Conservation (phyloP, 202 grass and related monocot genomes). For the Musa balbisiana region DNA sequence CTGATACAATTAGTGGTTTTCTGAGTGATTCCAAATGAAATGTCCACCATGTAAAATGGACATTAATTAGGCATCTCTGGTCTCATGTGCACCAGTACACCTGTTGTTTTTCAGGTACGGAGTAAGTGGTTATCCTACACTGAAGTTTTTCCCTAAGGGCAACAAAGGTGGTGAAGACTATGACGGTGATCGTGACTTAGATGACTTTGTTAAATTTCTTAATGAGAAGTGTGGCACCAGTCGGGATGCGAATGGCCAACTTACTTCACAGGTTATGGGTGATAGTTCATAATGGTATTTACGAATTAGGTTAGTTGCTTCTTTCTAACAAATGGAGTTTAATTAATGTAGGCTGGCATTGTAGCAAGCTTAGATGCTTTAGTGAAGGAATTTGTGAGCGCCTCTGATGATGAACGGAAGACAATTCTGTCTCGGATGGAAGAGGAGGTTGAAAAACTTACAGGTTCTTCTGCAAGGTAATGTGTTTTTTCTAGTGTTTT, state of each 20-base stretch:
- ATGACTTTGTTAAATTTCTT: constrained; percentile 85
- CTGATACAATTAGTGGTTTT: not conserved
- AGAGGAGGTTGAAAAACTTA: constrained; percentile 78
- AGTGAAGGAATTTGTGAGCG: constrained; percentile 70
- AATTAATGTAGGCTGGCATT: constrained; percentile 59
- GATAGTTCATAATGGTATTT: not conserved
- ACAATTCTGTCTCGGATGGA: constrained; percentile 65
- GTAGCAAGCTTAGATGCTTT: constrained; percentile 55
- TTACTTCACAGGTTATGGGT: constrained; percentile 54
- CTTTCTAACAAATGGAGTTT: not conserved
- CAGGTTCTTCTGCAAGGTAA: constrained; percentile 73
- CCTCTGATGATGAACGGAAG: constrained; percentile 49
- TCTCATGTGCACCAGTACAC: not conserved
- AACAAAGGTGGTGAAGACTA: constrained; percentile 98
- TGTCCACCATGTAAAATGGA: not conserved
- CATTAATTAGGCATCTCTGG: not conserved
- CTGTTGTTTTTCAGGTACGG: constrained; percentile 23
- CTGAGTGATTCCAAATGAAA: not conserved
- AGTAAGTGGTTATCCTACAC: constrained; percentile 36
- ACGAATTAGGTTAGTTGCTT: not conserved
- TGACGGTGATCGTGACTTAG: constrained; percentile 71
- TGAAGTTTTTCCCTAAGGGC: constrained; percentile 89
- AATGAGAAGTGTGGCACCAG: constrained; percentile 85
- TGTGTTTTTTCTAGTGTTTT: constrained; percentile 12
- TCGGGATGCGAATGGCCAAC: constrained; percentile 77